phyloP scores from a whole-genome alignment of 371 early-diverging fungal species.

The Coemansia sp. region DNA sequence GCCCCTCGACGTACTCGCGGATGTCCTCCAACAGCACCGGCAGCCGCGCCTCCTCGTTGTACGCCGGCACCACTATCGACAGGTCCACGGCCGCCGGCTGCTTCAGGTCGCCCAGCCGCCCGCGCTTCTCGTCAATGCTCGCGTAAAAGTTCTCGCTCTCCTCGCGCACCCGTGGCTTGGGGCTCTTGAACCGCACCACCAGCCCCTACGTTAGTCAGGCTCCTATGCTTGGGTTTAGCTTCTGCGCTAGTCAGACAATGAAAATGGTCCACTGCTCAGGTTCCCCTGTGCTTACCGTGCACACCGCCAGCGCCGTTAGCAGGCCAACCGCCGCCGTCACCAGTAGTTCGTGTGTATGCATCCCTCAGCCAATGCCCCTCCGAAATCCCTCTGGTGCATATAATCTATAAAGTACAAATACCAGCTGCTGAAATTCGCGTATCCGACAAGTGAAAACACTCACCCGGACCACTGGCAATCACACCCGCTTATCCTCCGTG shows the following conservation, averaged over 20 bases:
- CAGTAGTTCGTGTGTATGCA: slow-evolving; percentile 9
- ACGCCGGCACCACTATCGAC: slow-evolving; percentile 87
- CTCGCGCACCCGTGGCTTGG: slow-evolving; percentile 37
- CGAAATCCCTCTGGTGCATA: no score
- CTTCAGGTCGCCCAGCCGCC: slow-evolving; percentile 30
- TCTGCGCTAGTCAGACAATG: neutral
- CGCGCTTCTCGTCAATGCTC: slow-evolving; percentile 31
- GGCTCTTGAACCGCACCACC: slow-evolving; percentile 45
- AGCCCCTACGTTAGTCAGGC: slow-evolving; percentile 22
- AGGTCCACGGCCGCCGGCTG: slow-evolving; percentile 62
- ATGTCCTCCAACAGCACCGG: slow-evolving; percentile 83
- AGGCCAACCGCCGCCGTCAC: slow-evolving; percentile 8
- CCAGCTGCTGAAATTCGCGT: no score
- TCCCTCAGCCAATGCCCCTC: neutral
- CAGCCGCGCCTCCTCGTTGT: slow-evolving; percentile 83
- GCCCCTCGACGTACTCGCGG: slow-evolving; percentile 60
- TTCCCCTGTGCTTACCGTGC: slow-evolving; percentile 20
- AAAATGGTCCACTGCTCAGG: neutral
- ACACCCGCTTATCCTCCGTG: no score
- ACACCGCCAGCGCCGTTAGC: slow-evolving; percentile 11
- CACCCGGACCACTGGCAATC: no score
- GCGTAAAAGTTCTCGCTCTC: slow-evolving; percentile 49
- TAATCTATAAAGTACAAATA: no score
- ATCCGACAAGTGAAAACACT: no score
- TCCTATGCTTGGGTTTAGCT: neutral